These are phyloP conservation scores for Cryptosporidium sp. DNA, from an alignment of 169 alveolate genomes.

Conservation along the genomic window DNA sequence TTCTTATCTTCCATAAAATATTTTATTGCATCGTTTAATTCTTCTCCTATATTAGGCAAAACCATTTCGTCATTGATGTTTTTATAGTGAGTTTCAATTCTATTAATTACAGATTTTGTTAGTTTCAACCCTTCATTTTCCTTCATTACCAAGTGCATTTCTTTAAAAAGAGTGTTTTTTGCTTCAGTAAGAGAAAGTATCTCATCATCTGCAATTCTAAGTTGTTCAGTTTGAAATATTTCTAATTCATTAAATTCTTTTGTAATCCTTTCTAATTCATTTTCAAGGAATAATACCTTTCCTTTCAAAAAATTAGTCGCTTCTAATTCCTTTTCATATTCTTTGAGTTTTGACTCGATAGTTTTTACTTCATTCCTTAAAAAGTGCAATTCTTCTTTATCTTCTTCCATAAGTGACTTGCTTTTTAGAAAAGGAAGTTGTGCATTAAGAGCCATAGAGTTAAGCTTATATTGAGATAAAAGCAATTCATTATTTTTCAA, in stretches of 20 bases:
- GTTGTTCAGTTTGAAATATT: constrained; percentile 64
- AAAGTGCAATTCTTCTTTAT: constrained; percentile 35
- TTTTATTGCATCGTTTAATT: constrained; percentile 13
- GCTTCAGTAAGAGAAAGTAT: constrained; percentile 49
- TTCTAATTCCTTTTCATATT: constrained; percentile 34
- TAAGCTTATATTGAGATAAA: constrained; percentile 32
- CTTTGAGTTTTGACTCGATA: constrained; percentile 24
- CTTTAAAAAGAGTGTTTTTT: constrained; percentile 40
- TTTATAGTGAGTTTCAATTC: constrained; percentile 49
- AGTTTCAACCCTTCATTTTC: constrained; percentile 61
- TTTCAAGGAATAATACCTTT: constrained; percentile 31
- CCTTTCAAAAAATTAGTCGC: not conserved
- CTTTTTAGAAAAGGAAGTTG: constrained; percentile 68
- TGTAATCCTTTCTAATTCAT: constrained; percentile 56
- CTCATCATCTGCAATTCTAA: constrained; percentile 65
- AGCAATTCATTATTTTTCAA: constrained; percentile 16
- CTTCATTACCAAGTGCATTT: constrained; percentile 33
- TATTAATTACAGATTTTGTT: constrained; percentile 47
- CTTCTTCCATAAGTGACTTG: constrained; percentile 10
- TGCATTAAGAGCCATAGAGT: constrained; percentile 65
- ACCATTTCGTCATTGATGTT: constrained; percentile 24
- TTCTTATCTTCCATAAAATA: constrained; percentile 5
- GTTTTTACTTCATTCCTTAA: constrained; percentile 12
- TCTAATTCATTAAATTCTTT: constrained; percentile 57
- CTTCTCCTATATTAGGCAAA: constrained; percentile 50